A percentile compares a stretch with the other conserved stretches of the same genome.
Conservation (phyloP, 2,329 filamentous ascomycete species). For the Lasiodiplodia sp. region DNA sequence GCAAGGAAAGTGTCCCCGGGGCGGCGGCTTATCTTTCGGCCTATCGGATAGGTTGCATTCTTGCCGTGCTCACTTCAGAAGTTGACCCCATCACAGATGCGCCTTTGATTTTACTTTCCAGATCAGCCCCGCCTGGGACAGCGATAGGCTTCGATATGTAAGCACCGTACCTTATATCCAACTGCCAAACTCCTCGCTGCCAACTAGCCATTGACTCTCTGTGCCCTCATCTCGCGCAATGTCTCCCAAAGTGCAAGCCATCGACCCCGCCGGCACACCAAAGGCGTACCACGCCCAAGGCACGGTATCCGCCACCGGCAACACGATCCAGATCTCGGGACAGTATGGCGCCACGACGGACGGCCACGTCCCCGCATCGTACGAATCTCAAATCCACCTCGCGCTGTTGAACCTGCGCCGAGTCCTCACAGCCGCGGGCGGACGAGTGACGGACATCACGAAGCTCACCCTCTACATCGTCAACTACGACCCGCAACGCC, state of each 20-base stretch:
- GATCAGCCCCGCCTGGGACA: neutral
- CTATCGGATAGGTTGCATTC: conserved; percentile 5
- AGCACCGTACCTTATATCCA: neutral
- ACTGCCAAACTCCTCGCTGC: neutral
- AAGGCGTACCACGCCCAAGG: conserved; percentile 36
- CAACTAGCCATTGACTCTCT: neutral
- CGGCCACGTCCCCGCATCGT: conserved; percentile 46
- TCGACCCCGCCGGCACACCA: conserved; percentile 3
- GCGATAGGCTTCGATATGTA: neutral
- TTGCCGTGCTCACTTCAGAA: neutral
- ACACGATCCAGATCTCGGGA: conserved; percentile 45
- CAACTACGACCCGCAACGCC: conserved; percentile 49
- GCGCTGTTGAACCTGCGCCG: conserved; percentile 50
- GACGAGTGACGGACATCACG: conserved; percentile 47
- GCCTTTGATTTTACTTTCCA: neutral
- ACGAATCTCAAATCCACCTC: conserved; percentile 53
- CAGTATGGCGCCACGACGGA: conserved; percentile 45
- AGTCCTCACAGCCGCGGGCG: conserved; percentile 46
- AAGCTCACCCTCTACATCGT: conserved; percentile 56
- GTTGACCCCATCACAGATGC: neutral
- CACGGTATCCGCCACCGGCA: conserved; percentile 31
- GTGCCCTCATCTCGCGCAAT: neutral
- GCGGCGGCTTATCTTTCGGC: neutral
- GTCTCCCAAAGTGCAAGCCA: neutral
- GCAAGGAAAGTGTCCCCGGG: neutral